Conservation (phyloP, 805 yeast species). For the Candida tibetensis region DNA sequence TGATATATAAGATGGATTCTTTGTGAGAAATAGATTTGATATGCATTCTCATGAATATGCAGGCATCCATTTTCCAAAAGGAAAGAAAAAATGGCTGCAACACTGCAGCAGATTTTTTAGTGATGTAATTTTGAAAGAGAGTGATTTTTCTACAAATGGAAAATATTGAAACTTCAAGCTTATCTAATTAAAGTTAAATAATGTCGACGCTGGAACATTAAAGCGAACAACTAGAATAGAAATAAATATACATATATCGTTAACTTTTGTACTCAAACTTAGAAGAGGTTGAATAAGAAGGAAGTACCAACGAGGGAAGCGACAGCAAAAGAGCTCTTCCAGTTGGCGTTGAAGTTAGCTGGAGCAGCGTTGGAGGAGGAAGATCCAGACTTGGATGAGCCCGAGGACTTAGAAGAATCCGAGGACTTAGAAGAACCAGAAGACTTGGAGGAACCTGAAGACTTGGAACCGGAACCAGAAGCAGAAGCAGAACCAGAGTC, state of each 20-base stretch:
- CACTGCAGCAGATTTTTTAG: too few species aligned
- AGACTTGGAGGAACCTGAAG: slow-evolving; percentile 13
- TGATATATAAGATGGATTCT: too few species aligned
- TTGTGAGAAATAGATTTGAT: too few species aligned
- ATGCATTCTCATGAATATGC: too few species aligned
- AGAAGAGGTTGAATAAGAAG: slow-evolving; percentile 27
- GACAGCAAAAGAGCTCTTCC: slow-evolving; percentile 38
- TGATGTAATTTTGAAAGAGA: too few species aligned
- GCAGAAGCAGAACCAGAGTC: slow-evolving; percentile 11
- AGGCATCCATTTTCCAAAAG: too few species aligned
- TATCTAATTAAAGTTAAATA: too few species aligned
- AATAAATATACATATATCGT: too few species aligned
- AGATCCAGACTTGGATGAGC: slow-evolving; percentile 10
- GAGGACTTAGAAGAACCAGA: slow-evolving; percentile 13
- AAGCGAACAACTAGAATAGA: not conserved
- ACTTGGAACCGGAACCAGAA: slow-evolving; percentile 9
- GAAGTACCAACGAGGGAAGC: slow-evolving; percentile 37
- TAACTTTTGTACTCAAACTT: not conserved
- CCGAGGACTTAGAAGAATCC: slow-evolving; percentile 8
- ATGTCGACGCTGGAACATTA: not conserved
- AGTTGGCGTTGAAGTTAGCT: slow-evolving; percentile 20
- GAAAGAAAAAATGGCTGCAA: too few species aligned
- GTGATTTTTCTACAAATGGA: too few species aligned
- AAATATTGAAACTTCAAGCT: too few species aligned
- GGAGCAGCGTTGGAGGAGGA: slow-evolving; percentile 16